Percentiles rank a stretch among this genome's conserved stretches.
These are phyloP conservation scores for Thymus mandschuricus DNA, from an alignment of 257 asterid genomes.

Conservation along the genomic window DNA sequence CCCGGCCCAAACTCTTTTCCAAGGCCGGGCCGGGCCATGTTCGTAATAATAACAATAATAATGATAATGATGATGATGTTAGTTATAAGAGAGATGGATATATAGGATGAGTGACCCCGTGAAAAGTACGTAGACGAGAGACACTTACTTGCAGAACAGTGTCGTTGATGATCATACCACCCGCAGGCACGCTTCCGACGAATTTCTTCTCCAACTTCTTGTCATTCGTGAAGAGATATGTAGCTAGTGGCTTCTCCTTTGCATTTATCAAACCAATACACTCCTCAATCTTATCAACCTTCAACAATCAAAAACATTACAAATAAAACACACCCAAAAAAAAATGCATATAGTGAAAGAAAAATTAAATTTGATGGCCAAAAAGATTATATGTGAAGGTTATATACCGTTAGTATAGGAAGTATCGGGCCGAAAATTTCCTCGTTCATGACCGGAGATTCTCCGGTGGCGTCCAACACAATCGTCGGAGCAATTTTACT, in stretches of 20 bases:
- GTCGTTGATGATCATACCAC: constrained; percentile 75
- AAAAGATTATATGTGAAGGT: not conserved
- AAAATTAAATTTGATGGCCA: no score
- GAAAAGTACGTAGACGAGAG: not conserved
- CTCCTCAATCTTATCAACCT: constrained; percentile 78
- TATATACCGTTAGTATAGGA: constrained; percentile 75
- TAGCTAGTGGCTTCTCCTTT: constrained; percentile 89
- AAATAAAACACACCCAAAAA: not conserved
- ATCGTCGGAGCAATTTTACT: constrained; percentile 86
- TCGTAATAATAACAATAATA: no score
- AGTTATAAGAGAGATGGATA: no score
- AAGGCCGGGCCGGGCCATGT: no score
- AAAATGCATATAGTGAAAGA: not conserved
- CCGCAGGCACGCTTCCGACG: constrained; percentile 59
- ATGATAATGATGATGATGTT: no score
- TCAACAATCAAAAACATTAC: not conserved
- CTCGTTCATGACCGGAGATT: constrained; percentile 73
- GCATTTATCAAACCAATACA: constrained; percentile 52
- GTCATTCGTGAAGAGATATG: constrained; percentile 79
- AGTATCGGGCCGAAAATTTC: constrained; percentile 97
- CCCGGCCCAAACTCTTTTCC: not conserved
- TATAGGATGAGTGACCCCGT: no score
- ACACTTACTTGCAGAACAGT: constrained; percentile 63
- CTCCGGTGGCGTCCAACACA: constrained; percentile 68
- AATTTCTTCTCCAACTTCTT: constrained; percentile 67